Percentiles rank a stretch among this genome's conserved stretches.
Conservation (phyloP, 83 land plant genomes). For the Picea mariana region DNA sequence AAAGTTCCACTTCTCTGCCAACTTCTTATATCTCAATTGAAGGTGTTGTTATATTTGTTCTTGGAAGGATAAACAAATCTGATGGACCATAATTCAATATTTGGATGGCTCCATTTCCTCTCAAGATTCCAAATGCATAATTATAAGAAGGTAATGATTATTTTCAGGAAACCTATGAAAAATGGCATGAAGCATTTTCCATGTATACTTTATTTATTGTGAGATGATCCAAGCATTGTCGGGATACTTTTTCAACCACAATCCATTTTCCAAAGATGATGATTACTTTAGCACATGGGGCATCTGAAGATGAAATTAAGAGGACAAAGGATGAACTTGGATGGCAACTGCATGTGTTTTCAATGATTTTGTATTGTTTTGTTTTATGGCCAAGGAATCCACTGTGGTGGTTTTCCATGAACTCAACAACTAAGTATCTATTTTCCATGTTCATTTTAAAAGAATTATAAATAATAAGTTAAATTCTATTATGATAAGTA, state of each 20-base stretch:
- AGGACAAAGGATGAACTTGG: conserved; percentile 45
- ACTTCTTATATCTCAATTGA: too few species aligned
- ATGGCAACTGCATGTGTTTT: conserved; percentile 63
- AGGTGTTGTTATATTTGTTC: too few species aligned
- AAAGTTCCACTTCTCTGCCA: too few species aligned
- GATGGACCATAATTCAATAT: too few species aligned
- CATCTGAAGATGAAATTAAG: conserved; percentile 57
- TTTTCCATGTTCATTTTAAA: too few species aligned
- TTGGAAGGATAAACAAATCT: too few species aligned
- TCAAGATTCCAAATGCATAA: too few species aligned
- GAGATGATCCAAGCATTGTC: conserved; percentile 52
- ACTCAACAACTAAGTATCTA: not conserved
- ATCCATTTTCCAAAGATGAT: conserved; percentile 58
- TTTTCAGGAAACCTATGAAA: conserved; percentile 56
- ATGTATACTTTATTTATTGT: conserved; percentile 76
- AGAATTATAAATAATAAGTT: too few species aligned
- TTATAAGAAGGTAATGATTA: too few species aligned
- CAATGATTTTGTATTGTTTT: conserved; percentile 71
- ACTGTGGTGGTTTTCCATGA: not conserved
- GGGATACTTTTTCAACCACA: conserved; percentile 58
- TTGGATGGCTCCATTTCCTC: too few species aligned
- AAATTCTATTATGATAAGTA: too few species aligned
- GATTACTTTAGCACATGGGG: conserved; percentile 62
- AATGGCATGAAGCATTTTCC: conserved; percentile 61
- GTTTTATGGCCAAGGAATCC: conserved; percentile 73